A percentile compares a stretch with the other conserved stretches of the same genome.
phyloP scores from a whole-genome alignment of 306 rosid genomes.

The Crotalaria pallida region DNA sequence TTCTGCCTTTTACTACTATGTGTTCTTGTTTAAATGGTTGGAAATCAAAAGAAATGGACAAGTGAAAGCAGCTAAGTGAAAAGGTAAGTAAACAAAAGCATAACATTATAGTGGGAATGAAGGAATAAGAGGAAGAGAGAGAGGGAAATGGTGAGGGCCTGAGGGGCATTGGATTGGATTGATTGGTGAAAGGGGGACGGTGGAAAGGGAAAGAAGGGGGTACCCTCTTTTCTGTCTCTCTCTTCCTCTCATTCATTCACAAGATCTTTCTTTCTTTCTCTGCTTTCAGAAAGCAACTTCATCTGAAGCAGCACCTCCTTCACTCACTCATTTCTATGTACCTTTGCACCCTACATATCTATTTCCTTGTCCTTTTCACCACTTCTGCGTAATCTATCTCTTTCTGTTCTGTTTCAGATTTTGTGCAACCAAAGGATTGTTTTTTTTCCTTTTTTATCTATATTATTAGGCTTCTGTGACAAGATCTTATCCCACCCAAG shows the following conservation, averaged over 20 bases:
- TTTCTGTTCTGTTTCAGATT: slow-evolving; percentile 2
- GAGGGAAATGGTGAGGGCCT: too few relatives aligned
- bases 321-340: slow-evolving; percentile 4
- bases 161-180: too few relatives aligned
- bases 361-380: slow-evolving; percentile 16
- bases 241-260: neutral
- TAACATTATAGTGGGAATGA: too few relatives aligned
- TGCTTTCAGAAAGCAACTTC: slow-evolving; percentile 16
- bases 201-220: too few relatives aligned
- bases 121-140: too few relatives aligned
- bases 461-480: slow-evolving; percentile 42
- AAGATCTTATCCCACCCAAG: slow-evolving; percentile 55
- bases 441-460: neutral
- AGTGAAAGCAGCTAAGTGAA: too few relatives aligned
- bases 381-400: neutral
- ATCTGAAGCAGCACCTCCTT: slow-evolving; percentile 6
- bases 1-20: too few relatives aligned
- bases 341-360: neutral
- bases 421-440: neutral
- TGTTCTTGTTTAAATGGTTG: too few relatives aligned
- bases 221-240: too few relatives aligned
- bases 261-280: slow-evolving; percentile 49
- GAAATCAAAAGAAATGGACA: too few relatives aligned
- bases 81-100: too few relatives aligned
- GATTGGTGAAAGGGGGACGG: too few relatives aligned